Evolutionary conservation across 176 grass and related monocot species (phyloP), one percentile per base, ranked within the genome.

Genomic region (Poa annua): DNA sequence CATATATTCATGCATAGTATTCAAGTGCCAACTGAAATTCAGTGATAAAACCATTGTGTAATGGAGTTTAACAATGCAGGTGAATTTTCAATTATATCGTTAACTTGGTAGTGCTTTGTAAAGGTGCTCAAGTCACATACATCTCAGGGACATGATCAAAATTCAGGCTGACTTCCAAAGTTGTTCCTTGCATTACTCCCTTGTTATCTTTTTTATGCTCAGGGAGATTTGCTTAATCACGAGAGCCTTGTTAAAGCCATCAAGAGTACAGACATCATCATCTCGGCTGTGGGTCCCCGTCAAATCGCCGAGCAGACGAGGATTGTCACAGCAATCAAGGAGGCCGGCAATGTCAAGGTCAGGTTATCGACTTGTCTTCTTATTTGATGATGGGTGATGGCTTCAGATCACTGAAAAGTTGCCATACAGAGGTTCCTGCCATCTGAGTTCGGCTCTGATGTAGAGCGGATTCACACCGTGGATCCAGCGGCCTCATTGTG

Each of bases 171-270:
- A 19, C 15, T 19, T 35, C 34, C 63, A 9, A 35, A 66, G 26
- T 35, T 66, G 15, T 66, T 19, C 32, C 63, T 36, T 2, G 1
- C 15, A 19, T 66, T 19, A 19, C 32, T 66, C 63, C 15, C 12
- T 48, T 33, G 25, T 6, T 39, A 22, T 70, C 36, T 70, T 12
- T 44, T 42, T 19, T 41, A 70, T 70, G 66, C 38, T 13, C 66
- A 70, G 66, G 66, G 66, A 13, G 66, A 70, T 70, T 44, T 70
- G n/a, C 44, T 70, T 70, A 22, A 44, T 42, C 66, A 70, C 20
- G 11, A 20, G 66, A 44, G 20, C 66, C 38, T 70, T 10, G 66
- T 70, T 21, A 70, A 44, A 22, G 38, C 38, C 66, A 70, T 70
- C 20, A 70, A 70, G 36, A 5, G 38, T 14, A 22, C 38, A 5